phyloP scores from a whole-genome alignment of 176 grass and related monocot species.

The Eleusine indica region DNA sequence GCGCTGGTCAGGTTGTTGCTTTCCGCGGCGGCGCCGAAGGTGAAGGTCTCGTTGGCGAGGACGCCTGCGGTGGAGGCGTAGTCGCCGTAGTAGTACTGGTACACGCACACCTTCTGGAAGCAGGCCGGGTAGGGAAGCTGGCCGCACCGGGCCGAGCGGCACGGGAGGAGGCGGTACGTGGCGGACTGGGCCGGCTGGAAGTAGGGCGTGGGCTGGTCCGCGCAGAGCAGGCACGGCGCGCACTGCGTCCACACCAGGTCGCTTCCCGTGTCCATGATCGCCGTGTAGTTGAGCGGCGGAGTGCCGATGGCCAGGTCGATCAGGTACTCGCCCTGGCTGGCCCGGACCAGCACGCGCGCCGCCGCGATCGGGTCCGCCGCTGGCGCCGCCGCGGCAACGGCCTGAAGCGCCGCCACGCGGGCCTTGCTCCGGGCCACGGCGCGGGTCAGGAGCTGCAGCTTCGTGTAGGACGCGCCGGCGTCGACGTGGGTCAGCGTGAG shows the following conservation, averaged over 20 bases:
- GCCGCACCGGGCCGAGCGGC: conserved; percentile 44
- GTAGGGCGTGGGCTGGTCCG: conserved; percentile 60
- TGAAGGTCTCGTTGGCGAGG: conserved; percentile 77
- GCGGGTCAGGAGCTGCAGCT: conserved; percentile 46
- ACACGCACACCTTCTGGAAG: conserved; percentile 56
- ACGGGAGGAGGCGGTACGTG: conserved; percentile 42
- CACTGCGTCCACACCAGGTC: conserved; percentile 82
- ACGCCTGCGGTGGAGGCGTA: conserved; percentile 60
- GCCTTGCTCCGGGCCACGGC: conserved; percentile 55
- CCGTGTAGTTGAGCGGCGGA: conserved; percentile 54
- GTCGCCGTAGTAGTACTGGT: conserved; percentile 74
- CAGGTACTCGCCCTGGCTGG: conserved; percentile 70
- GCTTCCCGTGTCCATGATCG: conserved; percentile 61
- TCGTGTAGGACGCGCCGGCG: conserved; percentile 26
- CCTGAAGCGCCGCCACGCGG: conserved; percentile 50
- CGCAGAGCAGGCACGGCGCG: conserved; percentile 63
- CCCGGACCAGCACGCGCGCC: conserved; percentile 43
- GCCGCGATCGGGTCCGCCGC: conserved; percentile 33
- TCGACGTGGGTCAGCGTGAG: conserved; percentile 57
- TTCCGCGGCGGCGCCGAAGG: conserved; percentile 45
- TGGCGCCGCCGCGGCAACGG: conserved; percentile 19
- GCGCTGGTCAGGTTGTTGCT: conserved; percentile 24
- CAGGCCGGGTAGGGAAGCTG: conserved; percentile 57
- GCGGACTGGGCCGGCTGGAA: conserved; percentile 45
- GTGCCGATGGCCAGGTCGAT: conserved; percentile 71